Percentiles rank a stretch among this genome's conserved stretches.
phyloP scores from a whole-genome alignment of 1,139 yeast species.

The Lodderomyces metapsilosis region DNA sequence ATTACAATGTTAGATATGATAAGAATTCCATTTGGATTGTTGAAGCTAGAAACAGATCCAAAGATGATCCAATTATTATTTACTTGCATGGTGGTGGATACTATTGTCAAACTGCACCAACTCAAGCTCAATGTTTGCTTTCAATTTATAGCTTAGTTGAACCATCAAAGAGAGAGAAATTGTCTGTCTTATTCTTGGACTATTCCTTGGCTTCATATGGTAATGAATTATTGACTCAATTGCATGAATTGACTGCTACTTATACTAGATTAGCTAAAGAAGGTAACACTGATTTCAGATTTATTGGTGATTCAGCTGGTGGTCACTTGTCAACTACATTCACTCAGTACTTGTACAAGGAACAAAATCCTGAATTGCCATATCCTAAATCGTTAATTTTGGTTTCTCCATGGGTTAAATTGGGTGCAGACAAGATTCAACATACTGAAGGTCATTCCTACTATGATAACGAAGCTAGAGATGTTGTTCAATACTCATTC shows the following conservation, averaged over 20 bases:
- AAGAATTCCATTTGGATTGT: slow-evolving; percentile 37
- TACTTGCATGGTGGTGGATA: slow-evolving; percentile 47
- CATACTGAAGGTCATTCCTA: slow-evolving; percentile 31
- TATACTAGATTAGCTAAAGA: slow-evolving; percentile 24
- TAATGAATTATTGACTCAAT: slow-evolving; percentile 33
- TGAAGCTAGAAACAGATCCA: slow-evolving; percentile 25
- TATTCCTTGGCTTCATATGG: slow-evolving; percentile 36
- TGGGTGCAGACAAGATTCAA: slow-evolving; percentile 13
- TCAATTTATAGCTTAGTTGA: slow-evolving; percentile 30
- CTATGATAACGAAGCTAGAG: slow-evolving; percentile 31
- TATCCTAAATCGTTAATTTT: slow-evolving; percentile 33
- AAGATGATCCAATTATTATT: slow-evolving; percentile 34
- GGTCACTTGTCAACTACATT: slow-evolving; percentile 34
- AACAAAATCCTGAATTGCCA: slow-evolving; percentile 15
- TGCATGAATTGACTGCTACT: slow-evolving; percentile 30
- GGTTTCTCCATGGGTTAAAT: slow-evolving; percentile 40
- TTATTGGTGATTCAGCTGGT: slow-evolving; percentile 45
- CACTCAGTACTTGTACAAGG: slow-evolving; percentile 25
- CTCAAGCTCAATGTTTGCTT: slow-evolving; percentile 31
- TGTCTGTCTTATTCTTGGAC: slow-evolving; percentile 38
- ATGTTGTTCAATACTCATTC: slow-evolving; percentile 24
- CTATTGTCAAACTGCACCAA: slow-evolving; percentile 32
- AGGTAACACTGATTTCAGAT: slow-evolving; percentile 29
- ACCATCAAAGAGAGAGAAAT: slow-evolving; percentile 21
- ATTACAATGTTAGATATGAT: slow-evolving; percentile 34